These are phyloP conservation scores for Murraya paniculata DNA, from an alignment of 345 rosid species.

Conservation along the genomic window DNA sequence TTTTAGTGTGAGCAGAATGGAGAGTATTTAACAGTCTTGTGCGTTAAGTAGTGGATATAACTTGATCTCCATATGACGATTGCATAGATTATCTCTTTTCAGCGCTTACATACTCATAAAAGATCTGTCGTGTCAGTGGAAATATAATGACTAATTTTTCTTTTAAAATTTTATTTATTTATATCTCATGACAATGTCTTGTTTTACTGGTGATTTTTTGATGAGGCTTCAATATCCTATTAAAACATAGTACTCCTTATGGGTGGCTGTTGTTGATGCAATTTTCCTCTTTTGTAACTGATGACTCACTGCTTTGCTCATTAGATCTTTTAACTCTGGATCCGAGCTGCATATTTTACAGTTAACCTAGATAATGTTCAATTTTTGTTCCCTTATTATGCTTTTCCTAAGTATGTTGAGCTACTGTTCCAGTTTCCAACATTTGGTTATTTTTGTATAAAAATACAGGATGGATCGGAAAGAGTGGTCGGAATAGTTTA, in stretches of 20 bases:
- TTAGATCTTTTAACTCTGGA: neutral
- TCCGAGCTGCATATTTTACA: neutral
- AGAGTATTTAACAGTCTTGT: neutral
- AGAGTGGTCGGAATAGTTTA: conserved; percentile 30
- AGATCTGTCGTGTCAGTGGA: neutral
- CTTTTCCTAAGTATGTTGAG: neutral
- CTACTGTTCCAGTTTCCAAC: conserved; percentile 8
- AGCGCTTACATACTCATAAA: neutral
- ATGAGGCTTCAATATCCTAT: neutral
- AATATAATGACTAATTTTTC: neutral
- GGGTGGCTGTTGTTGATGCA: neutral
- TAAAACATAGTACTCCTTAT: neutral
- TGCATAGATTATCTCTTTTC: neutral
- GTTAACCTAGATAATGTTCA: conserved; percentile 6
- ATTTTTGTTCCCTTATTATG: neutral
- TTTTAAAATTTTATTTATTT: too few relatives aligned
- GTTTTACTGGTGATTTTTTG: neutral
- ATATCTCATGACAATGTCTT: neutral
- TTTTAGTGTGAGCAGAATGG: neutral
- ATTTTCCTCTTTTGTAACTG: neutral
- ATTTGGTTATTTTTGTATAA: conserved; percentile 8
- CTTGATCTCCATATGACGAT: neutral
- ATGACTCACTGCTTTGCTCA: neutral
- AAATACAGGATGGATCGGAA: conserved; percentile 45
- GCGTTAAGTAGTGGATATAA: neutral